Conservation (phyloP, 306 rosid species). For the Potentilla sterilis region DNA sequence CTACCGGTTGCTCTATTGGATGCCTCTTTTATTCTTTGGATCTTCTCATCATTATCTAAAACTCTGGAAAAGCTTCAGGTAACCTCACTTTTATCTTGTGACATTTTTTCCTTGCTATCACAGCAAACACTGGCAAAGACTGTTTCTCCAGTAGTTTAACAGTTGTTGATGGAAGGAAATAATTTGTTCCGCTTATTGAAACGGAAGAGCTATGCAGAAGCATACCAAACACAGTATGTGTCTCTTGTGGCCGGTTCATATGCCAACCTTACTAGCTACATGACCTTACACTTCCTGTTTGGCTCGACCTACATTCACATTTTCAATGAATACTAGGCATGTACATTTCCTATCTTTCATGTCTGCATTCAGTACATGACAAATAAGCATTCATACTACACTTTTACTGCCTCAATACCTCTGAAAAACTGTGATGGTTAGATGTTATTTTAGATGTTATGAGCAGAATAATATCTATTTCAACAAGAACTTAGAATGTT, state of each 20-base stretch:
- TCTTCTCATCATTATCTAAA: constrained; percentile 66
- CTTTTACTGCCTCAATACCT: not conserved
- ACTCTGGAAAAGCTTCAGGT: constrained; percentile 85
- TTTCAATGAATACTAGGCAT: not conserved
- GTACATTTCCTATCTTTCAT: not conserved
- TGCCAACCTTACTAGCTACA: not conserved
- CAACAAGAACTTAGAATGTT: not conserved
- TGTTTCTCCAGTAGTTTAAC: not conserved
- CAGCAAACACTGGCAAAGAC: not conserved
- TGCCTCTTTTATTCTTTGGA: constrained; percentile 76
- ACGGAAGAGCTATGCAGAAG: not conserved
- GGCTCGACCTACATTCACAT: constrained; percentile 2
- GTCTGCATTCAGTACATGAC: constrained; percentile 2
- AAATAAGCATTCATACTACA: not conserved
- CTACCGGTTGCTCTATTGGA: constrained; percentile 69
- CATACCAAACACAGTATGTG: constrained; percentile 8
- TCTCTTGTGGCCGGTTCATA: not conserved
- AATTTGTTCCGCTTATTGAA: not conserved
- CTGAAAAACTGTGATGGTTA: not conserved
- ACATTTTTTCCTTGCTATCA: constrained; percentile 5
- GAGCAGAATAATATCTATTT: not conserved
- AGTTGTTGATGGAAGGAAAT: constrained; percentile 8
- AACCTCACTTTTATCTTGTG: constrained; percentile 20
- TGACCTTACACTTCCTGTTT: not conserved
- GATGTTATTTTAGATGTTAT: not conserved